phyloP scores from a whole-genome alignment of 257 asterid species.

The Solanum chiquidenum region DNA sequence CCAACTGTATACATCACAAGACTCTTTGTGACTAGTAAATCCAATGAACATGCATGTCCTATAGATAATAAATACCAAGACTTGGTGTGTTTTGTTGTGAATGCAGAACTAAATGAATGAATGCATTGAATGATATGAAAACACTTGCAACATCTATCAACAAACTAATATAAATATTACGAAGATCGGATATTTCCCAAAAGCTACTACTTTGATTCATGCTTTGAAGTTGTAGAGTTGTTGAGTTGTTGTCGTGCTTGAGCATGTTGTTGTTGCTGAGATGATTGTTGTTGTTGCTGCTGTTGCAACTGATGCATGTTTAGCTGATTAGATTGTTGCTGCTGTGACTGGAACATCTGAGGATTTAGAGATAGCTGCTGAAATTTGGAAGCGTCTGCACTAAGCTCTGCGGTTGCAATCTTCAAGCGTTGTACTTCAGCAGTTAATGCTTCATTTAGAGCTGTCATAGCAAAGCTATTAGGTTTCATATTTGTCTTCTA shows the following conservation, averaged over 20 bases:
- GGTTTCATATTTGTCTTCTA: neutral
- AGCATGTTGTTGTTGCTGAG: conserved; percentile 5
- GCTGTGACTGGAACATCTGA: conserved; percentile 34
- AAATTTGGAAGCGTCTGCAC: conserved; percentile 30
- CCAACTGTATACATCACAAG: neutral
- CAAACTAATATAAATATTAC: neutral
- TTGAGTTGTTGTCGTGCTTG: conserved; percentile 21
- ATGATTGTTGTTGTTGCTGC: conserved; percentile 3
- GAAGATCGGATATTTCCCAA: neutral
- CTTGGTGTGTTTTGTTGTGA: neutral
- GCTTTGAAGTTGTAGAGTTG: conserved; percentile 17
- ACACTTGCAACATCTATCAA: neutral
- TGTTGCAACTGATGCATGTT: conserved; percentile 31
- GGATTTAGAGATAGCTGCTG: conserved; percentile 43
- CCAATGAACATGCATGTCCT: neutral
- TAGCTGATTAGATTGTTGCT: conserved; percentile 22
- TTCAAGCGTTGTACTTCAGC: conserved; percentile 59
- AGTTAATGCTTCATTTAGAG: conserved; percentile 45
- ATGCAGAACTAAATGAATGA: conserved; percentile 23
- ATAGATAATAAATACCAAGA: neutral
- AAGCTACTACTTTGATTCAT: conserved; percentile 19
- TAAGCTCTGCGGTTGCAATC: conserved; percentile 33
- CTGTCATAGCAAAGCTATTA: conserved; percentile 18
- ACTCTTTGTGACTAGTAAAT: neutral
- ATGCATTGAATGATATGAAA: conserved; percentile 8